Base-by-base conservation (phyloP, 768 basidiomycete species). In the Imleria badia region DNA sequence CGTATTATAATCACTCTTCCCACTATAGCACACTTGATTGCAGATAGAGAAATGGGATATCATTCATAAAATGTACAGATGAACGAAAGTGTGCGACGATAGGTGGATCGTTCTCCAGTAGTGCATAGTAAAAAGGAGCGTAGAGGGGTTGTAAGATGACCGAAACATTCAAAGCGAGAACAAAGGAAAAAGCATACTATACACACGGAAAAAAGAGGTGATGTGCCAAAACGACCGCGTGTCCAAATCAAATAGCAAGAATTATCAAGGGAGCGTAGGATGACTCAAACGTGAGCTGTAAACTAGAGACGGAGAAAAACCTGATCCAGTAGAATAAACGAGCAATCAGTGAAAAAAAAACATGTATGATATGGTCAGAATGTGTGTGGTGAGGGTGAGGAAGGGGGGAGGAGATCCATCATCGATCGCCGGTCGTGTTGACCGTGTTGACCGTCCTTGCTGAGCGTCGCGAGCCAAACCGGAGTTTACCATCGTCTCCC, bases 391-490 rank as follows among this genome's bases (percentile, higher is more conserved):
- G 10, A 40, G 23, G 20, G 19, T 10, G 23, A 19, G 7, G 29
- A 12, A 40, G 42, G 45, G 38, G 35, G 42, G 45, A 38, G 35
- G 26, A 36, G 8, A 19, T 55, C 42, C 38, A 50, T 65, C 56
- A 71, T 54, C 68, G 67, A 29, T 68, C 67, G 34, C 60, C 61
- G 9, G 49, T 49, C 6, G 58, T 61, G 11, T 45, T 60, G 58
- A 71, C 48, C 14, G 65, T 59, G 23, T 67, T 71, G 52, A 69
- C 70, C 36, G 75, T 74, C 65, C 66, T 78, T 35, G 70, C 70
- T n/a, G 80, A 81, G 60, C 89, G 79, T 57, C 81, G 75, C 14
- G 89, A 86, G 40, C 89, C 90, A 71, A 92, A 92, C 54, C 88
- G 81, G 56, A 85, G 77, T 63, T 84, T 86, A 17, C 85, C 80